These are phyloP conservation scores for Exophiala calicioides DNA, from an alignment of 2,329 filamentous ascomycete species.

Conservation along the genomic window DNA sequence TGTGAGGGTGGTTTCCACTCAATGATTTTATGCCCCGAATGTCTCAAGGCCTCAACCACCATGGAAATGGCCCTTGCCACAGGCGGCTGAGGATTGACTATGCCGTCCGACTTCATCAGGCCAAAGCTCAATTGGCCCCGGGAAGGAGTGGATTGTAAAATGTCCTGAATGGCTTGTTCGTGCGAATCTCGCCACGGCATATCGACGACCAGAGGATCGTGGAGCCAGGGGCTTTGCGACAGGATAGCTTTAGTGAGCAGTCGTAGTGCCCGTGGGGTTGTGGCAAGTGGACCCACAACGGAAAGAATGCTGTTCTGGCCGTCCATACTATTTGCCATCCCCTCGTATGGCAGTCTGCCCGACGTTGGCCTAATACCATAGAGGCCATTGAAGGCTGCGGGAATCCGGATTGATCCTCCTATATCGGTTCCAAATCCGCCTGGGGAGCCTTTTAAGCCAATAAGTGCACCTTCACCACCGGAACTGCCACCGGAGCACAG, in stretches of 20 bases:
- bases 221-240: slow-evolving; percentile 62
- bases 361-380: slow-evolving; percentile 58
- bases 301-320: slow-evolving; percentile 65
- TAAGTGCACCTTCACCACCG: slow-evolving; percentile 60
- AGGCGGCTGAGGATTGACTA: slow-evolving; percentile 58
- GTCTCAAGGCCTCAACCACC: slow-evolving; percentile 51
- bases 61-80: slow-evolving; percentile 56
- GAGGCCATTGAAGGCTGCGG: slow-evolving; percentile 60
- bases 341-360: slow-evolving; percentile 57
- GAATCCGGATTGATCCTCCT: slow-evolving; percentile 60
- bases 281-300: slow-evolving; percentile 64
- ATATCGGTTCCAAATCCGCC: slow-evolving; percentile 61
- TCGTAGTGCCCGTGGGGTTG: slow-evolving; percentile 55
- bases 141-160: slow-evolving; percentile 39
- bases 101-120: slow-evolving; percentile 55
- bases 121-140: slow-evolving; percentile 54
- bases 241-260: slow-evolving; percentile 61
- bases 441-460: slow-evolving; percentile 55
- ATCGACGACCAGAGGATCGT: slow-evolving; percentile 65
- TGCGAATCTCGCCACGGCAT: slow-evolving; percentile 63
- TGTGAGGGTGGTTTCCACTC: slow-evolving; percentile 61
- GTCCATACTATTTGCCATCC: slow-evolving; percentile 63
- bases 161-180: slow-evolving; percentile 39
- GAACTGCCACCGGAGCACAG: slow-evolving; percentile 60
- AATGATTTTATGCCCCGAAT: slow-evolving; percentile 59